Base-by-base conservation (phyloP, 2,329 filamentous ascomycete genomes). In the Fusarium tanahbumbuense region DNA sequence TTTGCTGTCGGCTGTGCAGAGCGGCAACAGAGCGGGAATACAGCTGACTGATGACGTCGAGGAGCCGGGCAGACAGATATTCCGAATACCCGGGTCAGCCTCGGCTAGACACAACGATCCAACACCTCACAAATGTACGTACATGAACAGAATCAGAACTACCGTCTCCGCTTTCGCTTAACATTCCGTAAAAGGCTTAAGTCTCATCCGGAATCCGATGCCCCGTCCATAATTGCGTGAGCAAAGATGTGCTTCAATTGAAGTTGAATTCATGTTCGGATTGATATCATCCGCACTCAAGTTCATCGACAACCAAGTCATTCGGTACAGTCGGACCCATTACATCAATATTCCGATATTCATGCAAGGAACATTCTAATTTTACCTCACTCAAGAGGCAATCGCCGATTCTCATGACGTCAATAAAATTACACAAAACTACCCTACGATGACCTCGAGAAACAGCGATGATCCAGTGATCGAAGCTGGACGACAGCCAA, bases 241-340 rank as follows among this genome's bases (percentile, higher is more conserved):
- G 10, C 34, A n/a, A 37, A 37, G 6, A 37, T 37, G 34, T 1
- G 34, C 3, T 37, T 37, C 34, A 37, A 12, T 12, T 37, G 18
- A 37, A 7, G 3, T 37, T n/a, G 0, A n/a, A 37, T 37, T 37
- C 34, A 37, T n/a, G 34, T n/a, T 7, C 34, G 34, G 18, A n/a
- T 37, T 37, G 34, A 1, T n/a, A n/a, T 0, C 6, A 37, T 37
- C 6, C 34, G 34, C 18, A 37, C 10, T 1, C 18, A 12, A n/a
- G 34, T 37, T n/a, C 10, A 0, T 12, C 3, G 1, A n/a, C 18
- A 37, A 12, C 18, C 1, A 37, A n/a, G 0, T n/a, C 0, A 2
- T 12, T 12, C 1, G 18, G 10, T 12, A 0, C 18, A 37, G 3
- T 37, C 34, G 18, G 2, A 37, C 34, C 2, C 10, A 37, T 37